Evolutionary conservation across 176 grass and related monocot genomes (phyloP), one percentile per base, ranked within the genome.

Genomic region (Typha latifolia): DNA sequence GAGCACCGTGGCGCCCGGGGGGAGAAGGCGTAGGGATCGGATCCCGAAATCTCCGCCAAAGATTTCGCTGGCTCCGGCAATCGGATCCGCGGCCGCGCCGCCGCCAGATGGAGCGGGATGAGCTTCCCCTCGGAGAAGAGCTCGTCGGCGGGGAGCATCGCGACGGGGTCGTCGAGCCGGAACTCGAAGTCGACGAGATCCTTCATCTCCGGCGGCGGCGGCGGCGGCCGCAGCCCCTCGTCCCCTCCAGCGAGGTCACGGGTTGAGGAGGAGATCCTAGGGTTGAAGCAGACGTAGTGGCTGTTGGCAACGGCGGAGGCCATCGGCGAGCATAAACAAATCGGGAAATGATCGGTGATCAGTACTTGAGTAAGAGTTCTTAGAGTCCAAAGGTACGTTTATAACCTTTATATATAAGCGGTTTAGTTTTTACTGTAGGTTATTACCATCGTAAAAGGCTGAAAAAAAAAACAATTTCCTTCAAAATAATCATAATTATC

Each of bases 121-220:
- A 96, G 80, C 78, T 96, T 96, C 3, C 93, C 93, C 24, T 96
- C 86, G 0, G 88, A 84, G 66, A 96, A 96, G 2, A 96, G 85
- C 74, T 96, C 85, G 83, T 96, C 93, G 0, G 93, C 93, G 0
- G 85, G 79, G 57, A 96, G 85, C 93, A 96, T 96, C 24, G 81
- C 72, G 74, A 81, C 81, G 34, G 82, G 82, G 15, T 87, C 72
- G 0, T 90, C 85, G 0, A 89, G 69, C 0, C 80, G 90, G 68
- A 96, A 91, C 88, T 92, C 88, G 55, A 96, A 96, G 75, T 96
- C 93, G 50, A 89, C 82, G 62, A 88, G 85, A 68, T 91, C 88
- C 23, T 78, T 95, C 3, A 63, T 24, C 12, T 26, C 61, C 0
- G 8, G 37, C 70, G 11, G 43, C 59, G 7, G 74, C 57, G 49